Evolutionary conservation across 2,329 filamentous ascomycete genomes (phyloP).

Genomic region (Mariannaea sp.): DNA sequence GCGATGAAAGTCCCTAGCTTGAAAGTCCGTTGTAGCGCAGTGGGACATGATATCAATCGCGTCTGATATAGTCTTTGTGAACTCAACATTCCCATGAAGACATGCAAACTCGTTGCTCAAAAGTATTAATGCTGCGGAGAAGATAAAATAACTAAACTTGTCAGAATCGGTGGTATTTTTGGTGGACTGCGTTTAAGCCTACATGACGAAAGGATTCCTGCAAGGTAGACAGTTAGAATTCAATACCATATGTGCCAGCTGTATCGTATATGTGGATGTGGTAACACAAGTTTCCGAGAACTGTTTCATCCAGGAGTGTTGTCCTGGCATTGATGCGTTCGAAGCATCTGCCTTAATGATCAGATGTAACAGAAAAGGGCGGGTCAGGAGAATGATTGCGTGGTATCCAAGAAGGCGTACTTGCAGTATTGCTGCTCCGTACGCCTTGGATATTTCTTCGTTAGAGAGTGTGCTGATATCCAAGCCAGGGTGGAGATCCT

Average conservation of each 20-base stretch:
- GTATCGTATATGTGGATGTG: slow-evolving; percentile 55
- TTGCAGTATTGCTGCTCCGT: slow-evolving; percentile 65
- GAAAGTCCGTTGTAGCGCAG: slow-evolving; percentile 53
- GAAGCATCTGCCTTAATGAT: slow-evolving; percentile 48
- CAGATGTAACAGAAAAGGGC: slow-evolving; percentile 67
- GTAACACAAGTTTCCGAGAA: slow-evolving; percentile 58
- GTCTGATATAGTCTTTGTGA: slow-evolving; percentile 46
- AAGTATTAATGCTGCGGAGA: slow-evolving; percentile 58
- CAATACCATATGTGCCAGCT: slow-evolving; percentile 51
- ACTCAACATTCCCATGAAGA: slow-evolving; percentile 52
- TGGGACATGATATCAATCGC: slow-evolving; percentile 55
- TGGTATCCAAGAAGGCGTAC: slow-evolving; percentile 66
- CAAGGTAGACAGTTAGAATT: slow-evolving; percentile 52
- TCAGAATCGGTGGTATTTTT: neutral
- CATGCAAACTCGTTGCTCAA: slow-evolving; percentile 61
- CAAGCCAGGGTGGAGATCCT: slow-evolving; percentile 50
- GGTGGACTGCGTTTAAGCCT: slow-evolving; percentile 35
- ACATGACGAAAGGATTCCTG: slow-evolving; percentile 63
- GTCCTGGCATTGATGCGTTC: neutral
- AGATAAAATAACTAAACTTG: slow-evolving; percentile 58
- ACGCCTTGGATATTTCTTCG: slow-evolving; percentile 33
- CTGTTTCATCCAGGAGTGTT: slow-evolving; percentile 45
- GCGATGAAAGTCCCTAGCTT: slow-evolving; percentile 54
- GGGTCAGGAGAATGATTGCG: slow-evolving; percentile 64
- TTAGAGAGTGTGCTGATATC: slow-evolving; percentile 46